phyloP scores from a whole-genome alignment of 2,329 filamentous ascomycete genomes.

The Penicillium sclerotiorum region DNA sequence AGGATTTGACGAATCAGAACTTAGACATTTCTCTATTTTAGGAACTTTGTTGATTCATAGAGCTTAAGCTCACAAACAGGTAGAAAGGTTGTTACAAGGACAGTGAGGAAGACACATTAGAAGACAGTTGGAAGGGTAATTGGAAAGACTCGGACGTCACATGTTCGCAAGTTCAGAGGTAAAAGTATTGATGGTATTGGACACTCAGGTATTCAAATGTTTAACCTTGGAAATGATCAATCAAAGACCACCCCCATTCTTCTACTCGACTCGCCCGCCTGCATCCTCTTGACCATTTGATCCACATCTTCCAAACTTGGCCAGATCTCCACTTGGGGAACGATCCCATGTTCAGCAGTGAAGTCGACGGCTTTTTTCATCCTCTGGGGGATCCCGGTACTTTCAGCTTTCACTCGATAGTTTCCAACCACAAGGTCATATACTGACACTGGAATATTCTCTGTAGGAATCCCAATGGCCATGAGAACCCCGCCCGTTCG shows the following conservation, averaged over 20 bases:
- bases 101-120: too few species aligned
- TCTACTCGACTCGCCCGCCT: neutral
- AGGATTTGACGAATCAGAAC: too few species aligned
- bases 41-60: too few species aligned
- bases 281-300: neutral
- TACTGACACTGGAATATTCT: neutral
- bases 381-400: neutral
- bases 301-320: neutral
- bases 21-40: too few species aligned
- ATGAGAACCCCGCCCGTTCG: neutral
- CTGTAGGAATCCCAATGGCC: neutral
- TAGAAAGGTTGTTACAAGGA: too few species aligned
- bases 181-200: too few species aligned
- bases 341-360: neutral
- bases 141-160: too few species aligned
- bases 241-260: neutral
- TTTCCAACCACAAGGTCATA: neutral
- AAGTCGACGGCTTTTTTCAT: neutral
- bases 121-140: too few species aligned
- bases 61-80: too few species aligned
- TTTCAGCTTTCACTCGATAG: neutral
- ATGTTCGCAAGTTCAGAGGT: too few species aligned
- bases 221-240: too few species aligned
- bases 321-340: neutral
- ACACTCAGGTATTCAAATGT: too few species aligned